Base-by-base conservation (phyloP, 2,329 filamentous ascomycete species). In the Aspergillus caelatus region DNA sequence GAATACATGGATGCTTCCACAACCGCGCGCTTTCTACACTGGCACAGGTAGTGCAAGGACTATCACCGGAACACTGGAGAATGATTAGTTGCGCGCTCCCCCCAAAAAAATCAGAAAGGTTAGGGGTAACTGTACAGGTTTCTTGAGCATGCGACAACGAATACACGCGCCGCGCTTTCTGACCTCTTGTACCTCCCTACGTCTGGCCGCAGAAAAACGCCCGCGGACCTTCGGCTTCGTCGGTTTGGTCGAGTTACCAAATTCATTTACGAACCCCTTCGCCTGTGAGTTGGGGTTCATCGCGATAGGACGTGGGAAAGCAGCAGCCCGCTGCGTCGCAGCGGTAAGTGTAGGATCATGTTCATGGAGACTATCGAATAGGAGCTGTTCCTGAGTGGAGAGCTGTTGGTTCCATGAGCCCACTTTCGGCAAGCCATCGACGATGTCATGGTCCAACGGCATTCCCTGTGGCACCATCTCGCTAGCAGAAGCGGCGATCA, bases 111-210 rank as follows among this genome's bases (percentile, higher is more conserved):
- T 19, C 1, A 48, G n/a, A 28, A 58, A 14, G 16, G 23, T 3
- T 11, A 19, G 6, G 36, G 32, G 28, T 4, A 21, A 55, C 46
- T 74, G 65, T 77, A 81, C 79, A 43, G 85, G 84, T 69, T 89
- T 89, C 76, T 88, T 89, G 28, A 89, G 76, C 86, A 89, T 88
- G 16, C 86, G 84, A 71, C 86, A 89, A 39, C 86, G 83, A 65
- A 88, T 83, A 69, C 86, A 89, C 9, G 86, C 86, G 14, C 86
- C 86, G 58, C 82, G 80, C 72, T 88, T 88, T 28, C 86, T 81
- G 39, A 88, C 83, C 64, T 85, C 82, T 65, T 86, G 83, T 2
- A 88, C 86, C 70, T 88, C 85, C 65, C 86, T 83, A 39, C 86
- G 82, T 63, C 86, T 78, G 26, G 80, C 79, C 50, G 86, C 84